These are phyloP conservation scores for Neckera pumila DNA, from an alignment of 225 moss, liverwort and hornwort genomes.

Conservation along the genomic window DNA sequence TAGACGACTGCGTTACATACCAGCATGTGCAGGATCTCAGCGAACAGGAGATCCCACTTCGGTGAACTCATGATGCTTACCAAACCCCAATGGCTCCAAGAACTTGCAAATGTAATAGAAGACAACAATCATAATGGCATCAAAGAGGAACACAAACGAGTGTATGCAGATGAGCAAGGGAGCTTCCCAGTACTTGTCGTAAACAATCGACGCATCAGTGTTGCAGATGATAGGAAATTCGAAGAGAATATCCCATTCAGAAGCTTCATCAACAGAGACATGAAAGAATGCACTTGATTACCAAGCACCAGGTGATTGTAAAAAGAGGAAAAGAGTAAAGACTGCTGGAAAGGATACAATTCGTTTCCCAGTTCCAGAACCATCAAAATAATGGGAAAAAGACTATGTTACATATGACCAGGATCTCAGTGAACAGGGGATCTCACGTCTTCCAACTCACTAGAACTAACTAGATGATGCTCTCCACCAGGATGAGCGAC, in stretches of 20 bases:
- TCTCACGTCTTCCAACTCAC: background rate
- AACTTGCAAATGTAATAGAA: constrained; percentile 1
- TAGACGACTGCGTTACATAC: background rate
- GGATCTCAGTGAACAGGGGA: background rate
- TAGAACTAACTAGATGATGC: constrained; percentile 5
- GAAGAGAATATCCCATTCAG: background rate
- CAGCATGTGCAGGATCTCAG: background rate
- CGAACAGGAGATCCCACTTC: background rate
- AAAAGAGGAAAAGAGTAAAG: background rate
- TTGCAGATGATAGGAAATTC: constrained; percentile 13
- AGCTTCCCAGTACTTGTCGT: constrained; percentile 15
- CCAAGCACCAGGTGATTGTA: background rate
- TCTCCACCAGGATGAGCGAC: background rate
- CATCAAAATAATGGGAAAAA: background rate
- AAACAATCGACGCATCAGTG: background rate
- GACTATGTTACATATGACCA: background rate
- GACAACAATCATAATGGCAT: constrained; percentile 10
- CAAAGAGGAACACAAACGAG: constrained; percentile 73
- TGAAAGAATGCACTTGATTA: background rate
- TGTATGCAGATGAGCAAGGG: constrained; percentile 51
- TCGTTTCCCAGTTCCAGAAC: constrained; percentile 3
- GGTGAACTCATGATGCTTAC: background rate
- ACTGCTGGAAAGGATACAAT: constrained; percentile 9
- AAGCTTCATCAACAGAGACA: background rate
- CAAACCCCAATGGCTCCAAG: background rate